phyloP scores from a whole-genome alignment of 768 basidiomycete genomes.

The Porphyrellus cyaneotinctus region DNA sequence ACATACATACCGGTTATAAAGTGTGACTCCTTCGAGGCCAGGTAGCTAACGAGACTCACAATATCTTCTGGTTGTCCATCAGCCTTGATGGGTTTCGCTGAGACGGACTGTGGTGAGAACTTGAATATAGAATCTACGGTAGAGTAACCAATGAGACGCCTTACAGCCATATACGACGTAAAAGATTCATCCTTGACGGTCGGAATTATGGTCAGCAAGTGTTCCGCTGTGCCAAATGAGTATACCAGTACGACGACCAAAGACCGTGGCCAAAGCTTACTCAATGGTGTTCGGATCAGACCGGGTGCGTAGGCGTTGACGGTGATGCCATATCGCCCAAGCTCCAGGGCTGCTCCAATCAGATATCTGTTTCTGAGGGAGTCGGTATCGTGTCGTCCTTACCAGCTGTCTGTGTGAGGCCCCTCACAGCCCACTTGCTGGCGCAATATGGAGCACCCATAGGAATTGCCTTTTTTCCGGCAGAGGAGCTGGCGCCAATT shows the following conservation, averaged over 20 bases:
- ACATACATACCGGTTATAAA: neutral
- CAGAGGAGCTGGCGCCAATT: neutral
- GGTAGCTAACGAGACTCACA: neutral
- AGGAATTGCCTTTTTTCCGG: neutral
- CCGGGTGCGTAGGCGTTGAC: constrained; percentile 40
- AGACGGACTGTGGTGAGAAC: neutral
- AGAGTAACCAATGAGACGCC: neutral
- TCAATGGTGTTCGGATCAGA: constrained; percentile 23
- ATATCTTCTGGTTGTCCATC: neutral
- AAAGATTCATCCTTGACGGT: neutral
- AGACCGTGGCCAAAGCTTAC: constrained; percentile 15
- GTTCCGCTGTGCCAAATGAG: neutral
- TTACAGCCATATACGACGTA: neutral
- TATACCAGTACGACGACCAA: neutral
- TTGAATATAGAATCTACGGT: neutral
- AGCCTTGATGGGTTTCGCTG: neutral
- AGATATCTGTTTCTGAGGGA: neutral
- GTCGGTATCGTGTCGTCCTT: neutral
- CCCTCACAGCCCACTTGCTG: neutral
- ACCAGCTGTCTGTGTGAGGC: neutral
- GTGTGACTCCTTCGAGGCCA: neutral
- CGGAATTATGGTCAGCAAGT: neutral
- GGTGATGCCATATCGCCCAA: constrained; percentile 31
- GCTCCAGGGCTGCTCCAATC: constrained; percentile 20
- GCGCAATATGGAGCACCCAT: neutral